Conservation (phyloP, 2,329 filamentous ascomycete species). For the Exophiala dermatitidis region DNA sequence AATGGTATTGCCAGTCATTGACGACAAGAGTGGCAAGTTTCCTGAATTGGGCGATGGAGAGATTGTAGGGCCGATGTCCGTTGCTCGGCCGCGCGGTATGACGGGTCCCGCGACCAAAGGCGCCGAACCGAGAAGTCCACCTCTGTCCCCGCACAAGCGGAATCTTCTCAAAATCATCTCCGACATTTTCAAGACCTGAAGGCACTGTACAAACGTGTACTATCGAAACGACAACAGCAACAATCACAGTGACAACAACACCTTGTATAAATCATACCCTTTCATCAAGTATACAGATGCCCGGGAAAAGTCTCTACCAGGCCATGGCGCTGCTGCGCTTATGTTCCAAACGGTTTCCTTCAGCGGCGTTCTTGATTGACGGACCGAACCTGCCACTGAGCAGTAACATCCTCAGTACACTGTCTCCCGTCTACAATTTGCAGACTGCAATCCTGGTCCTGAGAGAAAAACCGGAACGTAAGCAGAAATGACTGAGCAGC, state of each 20-base stretch:
- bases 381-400: no score
- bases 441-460: no score
- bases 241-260: constrained; percentile 5
- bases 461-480: no score
- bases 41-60: constrained; percentile 81
- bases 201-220: no score
- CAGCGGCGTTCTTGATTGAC: no score
- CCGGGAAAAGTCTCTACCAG: background rate
- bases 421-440: no score
- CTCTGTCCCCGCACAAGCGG: constrained; percentile 37
- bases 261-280: constrained; percentile 1
- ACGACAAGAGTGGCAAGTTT: constrained; percentile 64
- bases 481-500: no score
- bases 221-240: no score
- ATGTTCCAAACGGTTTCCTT: no score
- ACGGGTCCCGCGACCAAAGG: constrained; percentile 21
- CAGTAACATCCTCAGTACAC: no score
- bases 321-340: no score
- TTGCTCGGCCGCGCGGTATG: constrained; percentile 31
- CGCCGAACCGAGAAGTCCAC: constrained; percentile 38
- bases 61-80: constrained; percentile 86
- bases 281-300: constrained; percentile 10
- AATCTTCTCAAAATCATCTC: constrained; percentile 41
- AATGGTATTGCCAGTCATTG: constrained; percentile 47
- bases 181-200: constrained; percentile 32